Evolutionary conservation across 495 filamentous ascomycete species (phyloP).

Genomic region (Physcia stellaris): DNA sequence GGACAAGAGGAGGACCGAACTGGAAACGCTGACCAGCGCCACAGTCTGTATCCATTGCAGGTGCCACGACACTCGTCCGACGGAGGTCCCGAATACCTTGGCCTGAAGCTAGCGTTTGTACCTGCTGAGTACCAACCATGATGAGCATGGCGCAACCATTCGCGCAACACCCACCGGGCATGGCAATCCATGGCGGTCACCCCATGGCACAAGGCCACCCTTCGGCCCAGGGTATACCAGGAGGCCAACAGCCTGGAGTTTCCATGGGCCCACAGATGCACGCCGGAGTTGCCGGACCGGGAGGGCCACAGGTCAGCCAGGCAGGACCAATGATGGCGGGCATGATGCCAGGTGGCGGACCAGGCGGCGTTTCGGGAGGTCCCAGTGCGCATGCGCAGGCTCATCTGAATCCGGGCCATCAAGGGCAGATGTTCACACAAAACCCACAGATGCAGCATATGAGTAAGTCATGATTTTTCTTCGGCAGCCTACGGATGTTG

Average conservation of each 20-base stretch:
- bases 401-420: conserved; percentile 54
- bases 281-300: conserved; percentile 70
- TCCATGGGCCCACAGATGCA: conserved; percentile 67
- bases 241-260: conserved; percentile 33
- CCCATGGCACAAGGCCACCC: conserved; percentile 57
- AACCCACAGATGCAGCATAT: conserved; percentile 13
- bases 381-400: conserved; percentile 69
- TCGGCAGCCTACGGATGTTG: too few species aligned
- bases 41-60: neutral
- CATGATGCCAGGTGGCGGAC: conserved; percentile 58
- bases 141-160: conserved; percentile 58
- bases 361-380: conserved; percentile 33
- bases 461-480: conserved; percentile 4
- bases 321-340: conserved; percentile 65
- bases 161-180: conserved; percentile 54
- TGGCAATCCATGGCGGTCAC: conserved; percentile 59
- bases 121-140: conserved; percentile 37
- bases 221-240: conserved; percentile 53
- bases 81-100: conserved; percentile 21
- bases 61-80: conserved; percentile 7
- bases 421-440: conserved; percentile 45
- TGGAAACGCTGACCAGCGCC: too few species aligned
- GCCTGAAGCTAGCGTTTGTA: too few species aligned
- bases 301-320: conserved; percentile 65
- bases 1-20: too few species aligned